Conservation (phyloP, 106 monocot genomes). For the Amphibolis antarctica region DNA sequence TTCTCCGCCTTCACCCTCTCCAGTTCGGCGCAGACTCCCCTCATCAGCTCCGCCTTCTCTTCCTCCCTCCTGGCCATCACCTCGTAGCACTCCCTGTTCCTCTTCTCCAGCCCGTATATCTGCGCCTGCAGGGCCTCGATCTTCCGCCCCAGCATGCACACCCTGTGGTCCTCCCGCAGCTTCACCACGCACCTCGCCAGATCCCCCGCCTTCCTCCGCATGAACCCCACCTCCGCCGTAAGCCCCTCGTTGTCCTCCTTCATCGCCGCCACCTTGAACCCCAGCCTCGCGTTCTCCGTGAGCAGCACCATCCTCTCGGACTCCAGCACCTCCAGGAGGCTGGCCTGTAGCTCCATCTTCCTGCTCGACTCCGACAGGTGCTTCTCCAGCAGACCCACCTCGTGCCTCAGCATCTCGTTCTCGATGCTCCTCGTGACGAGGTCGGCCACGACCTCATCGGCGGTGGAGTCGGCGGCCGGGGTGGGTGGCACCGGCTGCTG, state of each 20-base stretch:
- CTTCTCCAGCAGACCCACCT: slow-evolving; percentile 23
- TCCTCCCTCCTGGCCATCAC: slow-evolving; percentile 40
- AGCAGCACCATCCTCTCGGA: slow-evolving; percentile 80
- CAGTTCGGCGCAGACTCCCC: slow-evolving; percentile 32
- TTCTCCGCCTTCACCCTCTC: slow-evolving; percentile 61
- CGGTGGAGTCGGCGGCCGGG: background rate
- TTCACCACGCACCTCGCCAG: slow-evolving; percentile 51
- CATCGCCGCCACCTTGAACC: slow-evolving; percentile 29
- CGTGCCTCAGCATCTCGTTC: slow-evolving; percentile 36
- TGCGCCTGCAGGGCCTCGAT: slow-evolving; percentile 66
- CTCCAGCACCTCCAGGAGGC: slow-evolving; percentile 81
- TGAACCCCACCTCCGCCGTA: slow-evolving; percentile 48
- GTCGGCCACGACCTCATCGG: slow-evolving; percentile 39
- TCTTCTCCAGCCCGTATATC: slow-evolving; percentile 52
- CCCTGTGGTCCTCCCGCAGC: slow-evolving; percentile 63
- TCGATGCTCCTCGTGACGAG: slow-evolving; percentile 45
- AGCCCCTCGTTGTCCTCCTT: slow-evolving; percentile 50
- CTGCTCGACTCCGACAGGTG: slow-evolving; percentile 27
- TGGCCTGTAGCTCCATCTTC: slow-evolving; percentile 72
- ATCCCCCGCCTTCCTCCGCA: slow-evolving; percentile 62
- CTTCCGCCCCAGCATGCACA: slow-evolving; percentile 58
- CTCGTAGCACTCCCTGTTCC: slow-evolving; percentile 64
- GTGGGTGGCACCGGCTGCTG: slow-evolving; percentile 7
- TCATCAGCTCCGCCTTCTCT: slow-evolving; percentile 33
- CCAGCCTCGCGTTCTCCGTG: slow-evolving; percentile 75